Evolutionary conservation across 2,329 filamentous ascomycete species (phyloP).

Genomic region (Cladosporium austrohemisphaericum): DNA sequence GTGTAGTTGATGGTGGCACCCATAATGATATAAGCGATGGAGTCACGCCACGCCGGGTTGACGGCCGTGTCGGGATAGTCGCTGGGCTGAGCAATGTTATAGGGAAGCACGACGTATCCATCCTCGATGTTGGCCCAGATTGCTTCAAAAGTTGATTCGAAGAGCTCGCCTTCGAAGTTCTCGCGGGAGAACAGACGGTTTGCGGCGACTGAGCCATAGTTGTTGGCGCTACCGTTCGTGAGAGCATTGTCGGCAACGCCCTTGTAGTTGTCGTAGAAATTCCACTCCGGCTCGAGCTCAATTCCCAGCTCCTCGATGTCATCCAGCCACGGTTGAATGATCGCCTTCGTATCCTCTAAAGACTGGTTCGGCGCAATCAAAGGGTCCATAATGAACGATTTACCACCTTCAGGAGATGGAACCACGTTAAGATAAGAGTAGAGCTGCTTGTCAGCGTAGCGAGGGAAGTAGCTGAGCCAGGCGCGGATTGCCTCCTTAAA

Average conservation of each 20-base stretch:
- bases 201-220: slow-evolving; percentile 6
- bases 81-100: slow-evolving; percentile 13
- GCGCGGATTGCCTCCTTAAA: slow-evolving; percentile 25
- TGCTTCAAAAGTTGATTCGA: slow-evolving; percentile 14
- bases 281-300: slow-evolving; percentile 4
- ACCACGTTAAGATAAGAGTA: slow-evolving; percentile 17
- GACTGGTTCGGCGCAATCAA: slow-evolving; percentile 28
- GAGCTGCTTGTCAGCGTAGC: slow-evolving; percentile 16
- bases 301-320: slow-evolving; percentile 14
- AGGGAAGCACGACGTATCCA: slow-evolving; percentile 11
- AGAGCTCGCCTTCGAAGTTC: slow-evolving; percentile 13
- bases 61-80: slow-evolving; percentile 13
- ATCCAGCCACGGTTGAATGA: slow-evolving; percentile 24
- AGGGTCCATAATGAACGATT: slow-evolving; percentile 31
- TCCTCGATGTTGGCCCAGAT: slow-evolving; percentile 11
- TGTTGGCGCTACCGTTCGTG: slow-evolving; percentile 13
- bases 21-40: slow-evolving; percentile 15
- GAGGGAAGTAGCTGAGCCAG: slow-evolving; percentile 26
- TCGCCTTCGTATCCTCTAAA: slow-evolving; percentile 9
- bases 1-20: background rate
- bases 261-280: slow-evolving; percentile 11
- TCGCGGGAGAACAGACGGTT: slow-evolving; percentile 12
- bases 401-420: background rate
- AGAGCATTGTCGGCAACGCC: slow-evolving; percentile 13
- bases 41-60: slow-evolving; percentile 18